Percentiles rank a stretch among this genome's conserved stretches.
phyloP scores from a whole-genome alignment of 192 early-diverging fungal genomes.

The Backusella psychrophila region DNA sequence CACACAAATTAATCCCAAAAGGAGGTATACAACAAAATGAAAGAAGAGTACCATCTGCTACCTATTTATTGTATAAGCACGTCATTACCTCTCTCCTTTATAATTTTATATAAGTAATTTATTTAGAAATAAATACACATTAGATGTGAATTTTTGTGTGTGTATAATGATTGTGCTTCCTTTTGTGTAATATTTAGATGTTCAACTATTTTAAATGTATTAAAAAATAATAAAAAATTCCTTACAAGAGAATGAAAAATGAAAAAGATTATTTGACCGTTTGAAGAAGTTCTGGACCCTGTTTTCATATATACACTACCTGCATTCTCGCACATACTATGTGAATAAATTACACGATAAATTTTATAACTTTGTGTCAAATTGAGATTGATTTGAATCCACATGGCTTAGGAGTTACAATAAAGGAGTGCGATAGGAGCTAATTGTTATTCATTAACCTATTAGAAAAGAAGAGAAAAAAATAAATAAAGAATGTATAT shows the following conservation, averaged over 20 bases:
- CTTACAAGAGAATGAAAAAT: neutral
- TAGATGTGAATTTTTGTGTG: neutral
- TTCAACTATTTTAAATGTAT: neutral
- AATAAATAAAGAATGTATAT: slow-evolving; percentile 1
- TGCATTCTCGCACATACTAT: slow-evolving; percentile 1
- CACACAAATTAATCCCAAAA: neutral
- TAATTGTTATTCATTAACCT: neutral
- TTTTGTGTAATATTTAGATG: neutral
- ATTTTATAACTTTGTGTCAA: neutral
- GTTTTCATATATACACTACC: neutral
- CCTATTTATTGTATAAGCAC: neutral
- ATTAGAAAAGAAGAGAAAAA: neutral
- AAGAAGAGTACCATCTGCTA: neutral
- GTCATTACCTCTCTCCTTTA: neutral
- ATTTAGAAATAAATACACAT: neutral
- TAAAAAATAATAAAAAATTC: neutral
- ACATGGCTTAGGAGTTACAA: slow-evolving; percentile 1
- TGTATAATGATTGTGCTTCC: neutral
- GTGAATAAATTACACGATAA: slow-evolving; percentile 1
- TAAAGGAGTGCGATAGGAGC: neutral
- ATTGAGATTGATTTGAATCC: slow-evolving; percentile 3
- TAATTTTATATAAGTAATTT: neutral
- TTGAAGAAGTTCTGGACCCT: slow-evolving; percentile 3
- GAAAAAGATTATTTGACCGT: neutral
- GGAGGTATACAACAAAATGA: neutral